These are phyloP conservation scores for Boletus edulis DNA, from an alignment of 768 basidiomycete species.

Conservation along the genomic window DNA sequence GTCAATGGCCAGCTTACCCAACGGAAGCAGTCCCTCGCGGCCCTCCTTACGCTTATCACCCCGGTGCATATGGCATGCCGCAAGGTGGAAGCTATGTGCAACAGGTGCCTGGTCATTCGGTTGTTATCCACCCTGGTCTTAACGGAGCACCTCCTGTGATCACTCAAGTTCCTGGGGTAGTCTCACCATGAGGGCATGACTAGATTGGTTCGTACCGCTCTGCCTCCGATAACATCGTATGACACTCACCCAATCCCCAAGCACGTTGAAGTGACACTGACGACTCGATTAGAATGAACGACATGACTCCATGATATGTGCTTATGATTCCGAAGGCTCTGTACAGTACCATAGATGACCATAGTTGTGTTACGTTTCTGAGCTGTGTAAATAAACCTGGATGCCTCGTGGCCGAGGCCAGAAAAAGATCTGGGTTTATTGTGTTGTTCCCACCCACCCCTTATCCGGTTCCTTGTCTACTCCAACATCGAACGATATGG, in stretches of 20 bases:
- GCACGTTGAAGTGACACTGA: constrained; percentile 3
- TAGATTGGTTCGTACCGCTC: neutral
- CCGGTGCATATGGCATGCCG: constrained; percentile 9
- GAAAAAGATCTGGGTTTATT: constrained; percentile 19
- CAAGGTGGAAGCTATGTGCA: constrained; percentile 40
- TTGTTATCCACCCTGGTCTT: constrained; percentile 65
- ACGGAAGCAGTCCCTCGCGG: constrained; percentile 24
- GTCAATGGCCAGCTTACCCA: constrained; percentile 62
- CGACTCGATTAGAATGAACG: constrained; percentile 4
- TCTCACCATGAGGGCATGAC: constrained; percentile 15
- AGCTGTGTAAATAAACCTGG: constrained; percentile 6
- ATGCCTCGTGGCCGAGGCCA: constrained; percentile 28
- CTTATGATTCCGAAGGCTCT: constrained; percentile 8
- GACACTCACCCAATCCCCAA: neutral
- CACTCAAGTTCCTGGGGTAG: constrained; percentile 50
- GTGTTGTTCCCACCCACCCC: constrained; percentile 26
- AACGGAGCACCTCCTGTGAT: constrained; percentile 61
- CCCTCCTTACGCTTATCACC: constrained; percentile 32
- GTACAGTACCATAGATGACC: neutral
- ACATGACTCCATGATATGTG: constrained; percentile 1
- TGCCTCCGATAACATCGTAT: neutral
- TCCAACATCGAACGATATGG: constrained; percentile 24
- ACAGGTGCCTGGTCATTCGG: constrained; percentile 57
- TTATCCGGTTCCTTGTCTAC: constrained; percentile 17
- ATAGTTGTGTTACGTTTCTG: too few relatives aligned